Evolutionary conservation across 1,139 yeast species (phyloP).

Genomic region (Sugiyamaella paludigena): DNA sequence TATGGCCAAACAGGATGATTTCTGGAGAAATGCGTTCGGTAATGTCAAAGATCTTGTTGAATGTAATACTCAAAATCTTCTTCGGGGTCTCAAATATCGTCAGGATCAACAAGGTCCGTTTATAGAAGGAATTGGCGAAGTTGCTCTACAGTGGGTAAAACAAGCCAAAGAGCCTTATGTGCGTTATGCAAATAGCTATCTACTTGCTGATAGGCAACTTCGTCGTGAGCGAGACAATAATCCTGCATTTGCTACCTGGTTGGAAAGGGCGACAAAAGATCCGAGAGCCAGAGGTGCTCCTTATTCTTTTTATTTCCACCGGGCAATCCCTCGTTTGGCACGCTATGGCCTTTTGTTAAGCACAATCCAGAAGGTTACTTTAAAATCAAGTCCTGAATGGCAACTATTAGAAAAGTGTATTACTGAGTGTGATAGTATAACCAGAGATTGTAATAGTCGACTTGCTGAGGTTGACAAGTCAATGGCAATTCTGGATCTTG

Average conservation of each 20-base stretch:
- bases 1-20: conserved; percentile 50
- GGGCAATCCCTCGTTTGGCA: conserved; percentile 73
- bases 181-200: conserved; percentile 50
- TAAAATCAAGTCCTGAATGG: conserved; percentile 55
- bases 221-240: conserved; percentile 43
- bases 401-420: conserved; percentile 55
- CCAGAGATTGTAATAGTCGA: conserved; percentile 49
- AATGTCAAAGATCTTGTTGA: conserved; percentile 62
- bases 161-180: conserved; percentile 56
- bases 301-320: conserved; percentile 64
- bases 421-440: conserved; percentile 45
- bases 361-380: conserved; percentile 55
- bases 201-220: conserved; percentile 36
- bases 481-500: conserved; percentile 40
- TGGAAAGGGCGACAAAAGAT: conserved; percentile 45
- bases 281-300: conserved; percentile 51
- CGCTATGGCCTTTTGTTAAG: conserved; percentile 64
- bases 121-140: conserved; percentile 61
- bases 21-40: conserved; percentile 58
- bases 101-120: conserved; percentile 62
- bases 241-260: conserved; percentile 52
- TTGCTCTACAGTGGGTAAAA: conserved; percentile 65
- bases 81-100: conserved; percentile 54
- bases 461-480: conserved; percentile 42
- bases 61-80: conserved; percentile 54